phyloP scores from a whole-genome alignment of 257 asterid genomes.

The Primulina tabacum region DNA sequence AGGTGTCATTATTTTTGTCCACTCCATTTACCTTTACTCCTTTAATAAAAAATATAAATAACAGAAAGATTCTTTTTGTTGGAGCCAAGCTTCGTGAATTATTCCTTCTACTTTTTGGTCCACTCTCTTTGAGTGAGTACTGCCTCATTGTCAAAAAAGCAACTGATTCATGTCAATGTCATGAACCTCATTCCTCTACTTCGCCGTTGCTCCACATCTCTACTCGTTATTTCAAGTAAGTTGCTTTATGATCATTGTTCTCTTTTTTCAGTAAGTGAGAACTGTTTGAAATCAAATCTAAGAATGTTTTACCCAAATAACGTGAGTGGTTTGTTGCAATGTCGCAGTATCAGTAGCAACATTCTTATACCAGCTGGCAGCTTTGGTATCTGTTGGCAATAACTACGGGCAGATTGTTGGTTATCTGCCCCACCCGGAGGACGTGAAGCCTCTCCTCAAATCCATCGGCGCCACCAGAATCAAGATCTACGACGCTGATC shows the following conservation, averaged over 20 bases:
- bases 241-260: too few relatives aligned
- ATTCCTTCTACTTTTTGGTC: too few relatives aligned
- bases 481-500: constrained; percentile 84
- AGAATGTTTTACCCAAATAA: too few relatives aligned
- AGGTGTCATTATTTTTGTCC: background rate
- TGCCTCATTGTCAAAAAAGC: background rate
- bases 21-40: background rate
- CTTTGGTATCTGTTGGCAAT: constrained; percentile 47
- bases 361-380: constrained; percentile 24
- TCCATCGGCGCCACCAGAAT: constrained; percentile 67
- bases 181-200: background rate
- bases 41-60: too few relatives aligned
- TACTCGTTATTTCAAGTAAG: background rate
- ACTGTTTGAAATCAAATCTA: too few relatives aligned
- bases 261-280: too few relatives aligned
- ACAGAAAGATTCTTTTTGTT: background rate
- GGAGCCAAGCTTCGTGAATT: background rate
- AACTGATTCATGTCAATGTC: background rate
- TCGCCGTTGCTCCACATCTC: background rate
- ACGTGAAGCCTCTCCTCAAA: constrained; percentile 60
- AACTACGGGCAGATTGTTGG: constrained; percentile 84
- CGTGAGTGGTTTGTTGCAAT: background rate
- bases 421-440: constrained; percentile 73
- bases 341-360: constrained; percentile 20
- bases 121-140: background rate